phyloP scores from a whole-genome alignment of 108 stramenopile species.

The Chaetoceros tenuissimus region DNA sequence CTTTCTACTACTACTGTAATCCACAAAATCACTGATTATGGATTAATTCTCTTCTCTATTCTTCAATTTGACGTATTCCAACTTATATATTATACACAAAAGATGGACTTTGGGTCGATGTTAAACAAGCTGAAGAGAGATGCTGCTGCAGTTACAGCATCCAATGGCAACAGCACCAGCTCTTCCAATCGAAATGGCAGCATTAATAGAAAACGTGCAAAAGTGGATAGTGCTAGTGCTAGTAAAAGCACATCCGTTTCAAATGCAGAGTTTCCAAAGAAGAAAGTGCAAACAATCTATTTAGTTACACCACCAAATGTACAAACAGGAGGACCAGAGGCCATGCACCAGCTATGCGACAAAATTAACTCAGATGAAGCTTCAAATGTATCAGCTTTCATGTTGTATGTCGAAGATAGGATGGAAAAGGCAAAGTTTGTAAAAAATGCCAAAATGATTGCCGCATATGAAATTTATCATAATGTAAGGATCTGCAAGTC shows the following conservation, averaged over 20 bases:
- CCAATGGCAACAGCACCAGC: neutral
- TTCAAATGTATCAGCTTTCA: conserved; percentile 1
- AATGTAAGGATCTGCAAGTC: neutral
- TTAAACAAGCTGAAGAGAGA: neutral
- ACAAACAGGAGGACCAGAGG: conserved; percentile 49
- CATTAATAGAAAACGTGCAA: conserved; percentile 4
- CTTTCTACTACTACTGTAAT: no score
- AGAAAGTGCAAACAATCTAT: conserved; percentile 21
- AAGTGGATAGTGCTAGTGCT: no score
- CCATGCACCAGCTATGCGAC: conserved; percentile 45
- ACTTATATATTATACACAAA: neutral
- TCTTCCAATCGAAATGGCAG: neutral
- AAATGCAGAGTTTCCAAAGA: no score
- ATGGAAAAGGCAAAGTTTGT: neutral
- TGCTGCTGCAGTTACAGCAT: neutral
- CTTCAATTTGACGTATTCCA: no score
- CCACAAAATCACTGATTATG: no score
- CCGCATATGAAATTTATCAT: neutral
- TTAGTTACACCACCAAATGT: conserved; percentile 32
- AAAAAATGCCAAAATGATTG: neutral
- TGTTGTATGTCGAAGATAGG: conserved; percentile 6
- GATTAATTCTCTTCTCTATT: no score
- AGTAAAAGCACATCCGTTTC: no score
- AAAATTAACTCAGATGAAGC: conserved; percentile 19
- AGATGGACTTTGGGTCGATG: neutral